A percentile compares a stretch with the other conserved stretches of the same genome.
Evolutionary conservation across 345 rosid species (phyloP).

Genomic region (Lepidium sativum): DNA sequence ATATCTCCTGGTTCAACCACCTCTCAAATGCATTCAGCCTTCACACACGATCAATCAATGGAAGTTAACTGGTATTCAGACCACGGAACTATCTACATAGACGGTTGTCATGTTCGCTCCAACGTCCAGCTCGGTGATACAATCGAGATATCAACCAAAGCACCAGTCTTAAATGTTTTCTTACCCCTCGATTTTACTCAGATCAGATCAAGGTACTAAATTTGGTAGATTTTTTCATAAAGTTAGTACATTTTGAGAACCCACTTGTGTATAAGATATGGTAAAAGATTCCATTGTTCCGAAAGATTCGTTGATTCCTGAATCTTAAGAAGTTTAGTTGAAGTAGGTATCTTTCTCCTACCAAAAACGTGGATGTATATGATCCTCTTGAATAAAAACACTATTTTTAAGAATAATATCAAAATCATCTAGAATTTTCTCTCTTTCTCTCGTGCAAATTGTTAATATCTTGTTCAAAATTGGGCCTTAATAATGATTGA

Average conservation of each 20-base stretch:
- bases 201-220: slow-evolving; percentile 21
- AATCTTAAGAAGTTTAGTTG: slow-evolving; percentile 9
- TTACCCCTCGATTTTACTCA: slow-evolving; percentile 30
- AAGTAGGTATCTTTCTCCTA: slow-evolving; percentile 11
- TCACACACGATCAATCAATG: slow-evolving; percentile 46
- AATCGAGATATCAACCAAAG: slow-evolving; percentile 53
- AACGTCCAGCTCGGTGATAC: slow-evolving; percentile 47
- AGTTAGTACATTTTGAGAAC: not conserved
- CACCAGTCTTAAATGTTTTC: slow-evolving; percentile 61
- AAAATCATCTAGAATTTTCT: not conserved
- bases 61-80: slow-evolving; percentile 54
- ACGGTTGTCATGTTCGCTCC: slow-evolving; percentile 59
- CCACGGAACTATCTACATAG: slow-evolving; percentile 59
- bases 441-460: slow-evolving; percentile 6
- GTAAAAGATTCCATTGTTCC: slow-evolving; percentile 11
- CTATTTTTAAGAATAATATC: not conserved
- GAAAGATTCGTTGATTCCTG: slow-evolving; percentile 21
- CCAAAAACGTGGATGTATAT: slow-evolving; percentile 24
- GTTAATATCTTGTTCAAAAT: slow-evolving; percentile 14
- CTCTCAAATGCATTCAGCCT: slow-evolving; percentile 51
- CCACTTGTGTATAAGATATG: slow-evolving; percentile 18
- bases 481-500: slow-evolving; percentile 21
- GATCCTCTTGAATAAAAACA: slow-evolving; percentile 6
- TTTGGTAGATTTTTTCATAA: slow-evolving; percentile 7
- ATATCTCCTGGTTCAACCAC: slow-evolving; percentile 43